phyloP scores from a whole-genome alignment of 495 filamentous ascomycete species.

The Xylaria palmicola region DNA sequence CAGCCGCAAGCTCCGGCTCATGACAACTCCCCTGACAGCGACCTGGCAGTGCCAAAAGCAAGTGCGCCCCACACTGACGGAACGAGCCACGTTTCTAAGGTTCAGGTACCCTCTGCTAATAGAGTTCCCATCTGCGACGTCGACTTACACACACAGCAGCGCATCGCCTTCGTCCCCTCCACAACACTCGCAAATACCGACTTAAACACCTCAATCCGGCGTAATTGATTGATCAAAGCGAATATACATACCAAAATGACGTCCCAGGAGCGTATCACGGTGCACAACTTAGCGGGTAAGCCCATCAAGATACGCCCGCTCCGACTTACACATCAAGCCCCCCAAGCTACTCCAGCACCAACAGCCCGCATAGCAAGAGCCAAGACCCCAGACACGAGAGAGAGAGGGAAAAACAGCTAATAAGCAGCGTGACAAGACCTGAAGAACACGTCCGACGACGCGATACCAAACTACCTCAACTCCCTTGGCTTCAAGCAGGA shows the following conservation, averaged over 20 bases:
- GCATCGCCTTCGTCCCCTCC: not conserved
- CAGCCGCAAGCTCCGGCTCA: not conserved
- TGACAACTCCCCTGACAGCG: not conserved
- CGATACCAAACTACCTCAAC: conserved; percentile 86
- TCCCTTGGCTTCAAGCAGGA: conserved; percentile 78
- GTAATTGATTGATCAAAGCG: not conserved
- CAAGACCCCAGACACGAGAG: conserved; percentile 14
- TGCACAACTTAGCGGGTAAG: conserved; percentile 67
- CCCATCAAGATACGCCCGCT: conserved; percentile 1
- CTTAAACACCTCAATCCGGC: not conserved
- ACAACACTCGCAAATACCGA: not conserved
- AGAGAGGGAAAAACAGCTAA: too few species aligned
- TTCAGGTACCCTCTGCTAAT: not conserved
- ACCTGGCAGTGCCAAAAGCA: not conserved
- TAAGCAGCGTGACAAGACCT: too few species aligned
- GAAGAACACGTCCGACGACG: conserved; percentile 95
- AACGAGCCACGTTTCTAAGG: conserved; percentile 23
- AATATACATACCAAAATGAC: conserved; percentile 33
- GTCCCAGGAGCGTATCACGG: conserved; percentile 58
- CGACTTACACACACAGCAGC: not conserved
- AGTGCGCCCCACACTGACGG: conserved; percentile 19
- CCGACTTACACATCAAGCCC: not conserved
- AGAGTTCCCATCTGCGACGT: not conserved
- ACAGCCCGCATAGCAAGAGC: conserved; percentile 8
- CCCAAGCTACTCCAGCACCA: not conserved